phyloP scores from a whole-genome alignment of 495 filamentous ascomycete species.

The Neurospora cerealis region DNA sequence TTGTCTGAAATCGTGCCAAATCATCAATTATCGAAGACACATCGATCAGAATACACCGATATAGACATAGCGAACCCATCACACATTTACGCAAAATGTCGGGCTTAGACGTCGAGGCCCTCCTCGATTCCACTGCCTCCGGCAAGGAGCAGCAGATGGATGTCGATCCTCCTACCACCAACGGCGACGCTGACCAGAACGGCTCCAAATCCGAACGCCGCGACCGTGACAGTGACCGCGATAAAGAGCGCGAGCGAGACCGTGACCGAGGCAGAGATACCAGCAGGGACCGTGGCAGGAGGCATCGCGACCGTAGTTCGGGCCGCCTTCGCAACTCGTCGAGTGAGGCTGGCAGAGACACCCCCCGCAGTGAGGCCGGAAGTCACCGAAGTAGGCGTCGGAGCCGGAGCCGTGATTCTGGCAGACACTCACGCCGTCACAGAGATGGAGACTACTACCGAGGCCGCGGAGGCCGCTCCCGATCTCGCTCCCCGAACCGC shows the following conservation, averaged over 20 bases:
- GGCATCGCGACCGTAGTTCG: slow-evolving; percentile 57
- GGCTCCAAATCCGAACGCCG: slow-evolving; percentile 34
- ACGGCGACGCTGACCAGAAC: slow-evolving; percentile 39
- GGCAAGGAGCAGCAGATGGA: slow-evolving; percentile 32
- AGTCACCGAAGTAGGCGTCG: slow-evolving; percentile 77
- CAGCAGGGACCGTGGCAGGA: slow-evolving; percentile 51
- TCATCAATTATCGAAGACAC: background rate
- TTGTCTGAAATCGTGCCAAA: background rate
- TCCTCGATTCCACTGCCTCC: slow-evolving; percentile 74
- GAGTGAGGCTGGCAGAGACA: slow-evolving; percentile 41
- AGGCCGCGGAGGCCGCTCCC: slow-evolving; percentile 51
- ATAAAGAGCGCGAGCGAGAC: slow-evolving; percentile 33
- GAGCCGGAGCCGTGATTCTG: slow-evolving; percentile 73
- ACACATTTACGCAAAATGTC: slow-evolving; percentile 50
- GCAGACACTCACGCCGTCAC: slow-evolving; percentile 69
- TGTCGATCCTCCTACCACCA: slow-evolving; percentile 8
- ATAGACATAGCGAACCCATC: background rate
- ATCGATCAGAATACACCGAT: background rate
- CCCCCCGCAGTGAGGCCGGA: slow-evolving; percentile 68
- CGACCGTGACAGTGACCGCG: slow-evolving; percentile 26
- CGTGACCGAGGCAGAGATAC: slow-evolving; percentile 42
- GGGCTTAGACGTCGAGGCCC: slow-evolving; percentile 84
- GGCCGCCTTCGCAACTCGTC: slow-evolving; percentile 34
- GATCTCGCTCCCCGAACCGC: slow-evolving; percentile 68
- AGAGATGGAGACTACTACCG: slow-evolving; percentile 71